phyloP scores from a whole-genome alignment of 2,329 filamentous ascomycete genomes.

The Sordariomycetes sp. region DNA sequence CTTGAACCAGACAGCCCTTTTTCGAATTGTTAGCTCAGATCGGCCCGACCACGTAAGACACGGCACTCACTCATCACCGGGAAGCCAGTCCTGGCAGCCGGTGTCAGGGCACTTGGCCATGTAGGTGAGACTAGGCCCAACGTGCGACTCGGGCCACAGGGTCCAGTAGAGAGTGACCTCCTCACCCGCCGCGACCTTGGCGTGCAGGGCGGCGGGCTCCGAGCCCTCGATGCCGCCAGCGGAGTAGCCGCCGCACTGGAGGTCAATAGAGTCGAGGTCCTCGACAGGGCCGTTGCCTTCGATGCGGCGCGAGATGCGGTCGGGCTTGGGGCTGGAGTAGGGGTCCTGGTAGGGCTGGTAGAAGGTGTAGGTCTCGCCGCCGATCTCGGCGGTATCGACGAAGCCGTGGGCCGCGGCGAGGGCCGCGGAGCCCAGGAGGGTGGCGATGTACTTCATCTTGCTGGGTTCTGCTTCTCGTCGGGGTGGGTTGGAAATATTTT shows the following conservation, averaged over 20 bases:
- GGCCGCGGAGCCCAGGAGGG: slow-evolving; percentile 18
- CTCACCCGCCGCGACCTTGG: slow-evolving; percentile 36
- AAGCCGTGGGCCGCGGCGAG: slow-evolving; percentile 33
- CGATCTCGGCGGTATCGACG: slow-evolving; percentile 29
- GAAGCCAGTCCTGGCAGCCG: slow-evolving; percentile 12
- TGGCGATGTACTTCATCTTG: slow-evolving; percentile 9
- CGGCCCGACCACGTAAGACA: background rate
- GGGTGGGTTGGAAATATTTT: background rate
- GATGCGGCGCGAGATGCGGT: slow-evolving; percentile 39
- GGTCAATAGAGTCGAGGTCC: slow-evolving; percentile 34
- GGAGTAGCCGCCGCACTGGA: slow-evolving; percentile 42
- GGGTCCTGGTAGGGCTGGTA: slow-evolving; percentile 26
- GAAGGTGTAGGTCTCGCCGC: slow-evolving; percentile 18
- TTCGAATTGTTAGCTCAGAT: background rate
- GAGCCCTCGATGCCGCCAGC: slow-evolving; percentile 33
- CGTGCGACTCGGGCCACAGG: slow-evolving; percentile 32
- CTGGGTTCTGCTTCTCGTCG: background rate
- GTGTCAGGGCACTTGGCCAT: slow-evolving; percentile 42
- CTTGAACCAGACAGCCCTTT: slow-evolving; percentile 6
- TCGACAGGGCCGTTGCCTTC: slow-evolving; percentile 45
- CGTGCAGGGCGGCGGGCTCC: slow-evolving; percentile 37
- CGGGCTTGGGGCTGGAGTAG: slow-evolving; percentile 26
- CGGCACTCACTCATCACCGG: slow-evolving; percentile 17
- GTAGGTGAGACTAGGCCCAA: slow-evolving; percentile 43
- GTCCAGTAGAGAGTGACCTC: slow-evolving; percentile 42